phyloP scores from a whole-genome alignment of 257 asterid genomes.

The Jacaranda copaia region DNA sequence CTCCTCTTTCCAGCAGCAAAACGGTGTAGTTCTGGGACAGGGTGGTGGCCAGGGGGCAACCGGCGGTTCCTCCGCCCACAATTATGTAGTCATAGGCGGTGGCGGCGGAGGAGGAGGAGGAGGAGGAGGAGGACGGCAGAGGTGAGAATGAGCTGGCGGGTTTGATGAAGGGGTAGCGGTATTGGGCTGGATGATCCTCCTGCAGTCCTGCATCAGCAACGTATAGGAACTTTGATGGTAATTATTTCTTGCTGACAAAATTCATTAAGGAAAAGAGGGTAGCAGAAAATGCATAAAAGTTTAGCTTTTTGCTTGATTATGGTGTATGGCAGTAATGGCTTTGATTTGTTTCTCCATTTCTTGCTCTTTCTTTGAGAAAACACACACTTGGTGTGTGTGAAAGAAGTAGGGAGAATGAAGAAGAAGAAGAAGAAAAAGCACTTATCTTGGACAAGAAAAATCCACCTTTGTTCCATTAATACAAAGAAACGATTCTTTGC shows the following conservation, averaged over 20 bases:
- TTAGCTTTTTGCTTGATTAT: neutral
- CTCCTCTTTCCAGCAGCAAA: constrained; percentile 85
- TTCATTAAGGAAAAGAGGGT: neutral
- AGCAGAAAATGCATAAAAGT: constrained; percentile 25
- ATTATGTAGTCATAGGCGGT: constrained; percentile 74
- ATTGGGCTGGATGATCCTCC: constrained; percentile 53
- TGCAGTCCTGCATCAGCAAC: constrained; percentile 37
- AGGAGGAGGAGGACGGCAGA: constrained; percentile 44
- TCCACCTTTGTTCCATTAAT: too few species aligned
- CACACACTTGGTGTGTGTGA: neutral
- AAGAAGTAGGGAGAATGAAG: neutral
- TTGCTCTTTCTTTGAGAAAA: neutral
- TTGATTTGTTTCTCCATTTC: neutral
- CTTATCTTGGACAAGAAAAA: neutral
- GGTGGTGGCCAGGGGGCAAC: constrained; percentile 93
- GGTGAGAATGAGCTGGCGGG: constrained; percentile 66
- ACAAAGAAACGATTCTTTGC: neutral
- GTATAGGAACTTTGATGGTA: neutral
- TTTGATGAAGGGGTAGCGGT: constrained; percentile 64
- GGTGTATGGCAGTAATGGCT: neutral
- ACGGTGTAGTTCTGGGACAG: constrained; percentile 79
- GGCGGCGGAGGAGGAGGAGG: constrained; percentile 5
- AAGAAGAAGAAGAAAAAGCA: neutral
- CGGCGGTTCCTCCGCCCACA: constrained; percentile 97
- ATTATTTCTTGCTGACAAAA: neutral